Evolutionary conservation across 2,329 filamentous ascomycete species (phyloP), one percentile per base, ranked within the genome.

Genomic region (Fusarium begoniae): DNA sequence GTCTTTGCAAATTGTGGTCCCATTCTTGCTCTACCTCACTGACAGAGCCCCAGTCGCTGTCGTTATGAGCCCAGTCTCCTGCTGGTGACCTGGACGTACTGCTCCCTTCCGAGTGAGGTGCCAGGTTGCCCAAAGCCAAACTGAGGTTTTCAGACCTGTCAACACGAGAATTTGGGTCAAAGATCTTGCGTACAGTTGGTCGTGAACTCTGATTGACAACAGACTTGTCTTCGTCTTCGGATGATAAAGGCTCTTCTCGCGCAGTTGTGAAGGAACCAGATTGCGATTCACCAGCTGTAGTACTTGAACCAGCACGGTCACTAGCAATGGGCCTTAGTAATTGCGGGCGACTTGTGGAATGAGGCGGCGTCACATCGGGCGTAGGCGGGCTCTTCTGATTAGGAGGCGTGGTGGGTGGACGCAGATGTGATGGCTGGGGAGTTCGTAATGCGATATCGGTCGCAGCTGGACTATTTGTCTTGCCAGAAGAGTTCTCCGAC

Each of bases 251-350:
- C 50, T 89, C 88, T 81, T 95, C 93, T 44, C 85, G 87, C 9
- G 93, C 93, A 6, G 93, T 95, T 74, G 85, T 90, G 78, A 94
- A 95, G 2, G 93, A 94, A 60, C 92, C 91, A 28, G 90, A 87
- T 44, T 87, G 87, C n/a, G 89, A 90, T 59, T 90, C 91, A 4
- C 85, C 86, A 12, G 87, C 89, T 15, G 87, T 91, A 15, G 86
- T 82, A 70, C 88, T 88, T 38, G 88, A 89, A 28, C 82, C 81
- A 44, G 84, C 81, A 40, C 88, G 86, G 72, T 90, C 87, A 70
- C 81, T 82, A 50, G 85, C 77, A 24, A 81, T 79, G 24, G 87
- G 87, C 38, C 88, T 87, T 51, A 85, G 78, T 60, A 83, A 79
- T 77, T 83, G 85, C 22, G 85, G 82, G 65, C 85, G 85, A 43